Percentiles rank a stretch among this genome's conserved stretches.
Conservation (phyloP, 2,329 filamentous ascomycete species). For the Colletotrichum sp. region DNA sequence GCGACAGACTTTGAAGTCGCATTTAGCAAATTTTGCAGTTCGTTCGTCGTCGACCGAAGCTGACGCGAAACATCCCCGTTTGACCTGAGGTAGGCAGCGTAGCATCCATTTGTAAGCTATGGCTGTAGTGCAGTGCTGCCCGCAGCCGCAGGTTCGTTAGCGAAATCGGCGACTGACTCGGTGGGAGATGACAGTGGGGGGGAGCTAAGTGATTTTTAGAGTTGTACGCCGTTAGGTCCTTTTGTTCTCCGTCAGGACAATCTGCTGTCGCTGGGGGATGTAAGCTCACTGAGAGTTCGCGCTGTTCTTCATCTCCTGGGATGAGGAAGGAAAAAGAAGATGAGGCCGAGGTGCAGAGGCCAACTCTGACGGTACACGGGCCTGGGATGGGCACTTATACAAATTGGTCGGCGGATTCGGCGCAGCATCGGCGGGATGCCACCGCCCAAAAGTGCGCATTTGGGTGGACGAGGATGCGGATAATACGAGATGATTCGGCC, state of each 20-base stretch:
- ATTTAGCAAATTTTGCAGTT: not conserved
- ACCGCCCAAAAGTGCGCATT: not conserved
- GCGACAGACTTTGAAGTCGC: not conserved
- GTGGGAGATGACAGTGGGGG: slow-evolving; percentile 12
- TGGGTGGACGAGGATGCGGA: not conserved
- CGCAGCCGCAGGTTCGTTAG: not conserved
- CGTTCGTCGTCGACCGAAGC: not conserved
- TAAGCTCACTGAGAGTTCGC: not conserved
- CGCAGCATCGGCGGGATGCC: not conserved
- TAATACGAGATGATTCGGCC: not conserved
- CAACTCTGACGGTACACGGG: not conserved
- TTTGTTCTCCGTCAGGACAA: not conserved
- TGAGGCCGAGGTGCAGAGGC: not conserved
- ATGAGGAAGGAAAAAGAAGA: not conserved
- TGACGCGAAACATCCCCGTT: not conserved
- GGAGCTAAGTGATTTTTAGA: not conserved
- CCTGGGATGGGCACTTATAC: not conserved
- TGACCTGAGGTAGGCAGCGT: not conserved
- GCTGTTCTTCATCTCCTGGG: not conserved
- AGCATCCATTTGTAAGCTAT: not conserved
- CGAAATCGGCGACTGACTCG: slow-evolving; percentile 10
- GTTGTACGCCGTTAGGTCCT: not conserved
- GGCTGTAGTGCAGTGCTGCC: not conserved
- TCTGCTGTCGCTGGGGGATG: not conserved
- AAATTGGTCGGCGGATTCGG: not conserved